Evolutionary conservation across 306 rosid species (phyloP).

Genomic region (Begonia masoniana): DNA sequence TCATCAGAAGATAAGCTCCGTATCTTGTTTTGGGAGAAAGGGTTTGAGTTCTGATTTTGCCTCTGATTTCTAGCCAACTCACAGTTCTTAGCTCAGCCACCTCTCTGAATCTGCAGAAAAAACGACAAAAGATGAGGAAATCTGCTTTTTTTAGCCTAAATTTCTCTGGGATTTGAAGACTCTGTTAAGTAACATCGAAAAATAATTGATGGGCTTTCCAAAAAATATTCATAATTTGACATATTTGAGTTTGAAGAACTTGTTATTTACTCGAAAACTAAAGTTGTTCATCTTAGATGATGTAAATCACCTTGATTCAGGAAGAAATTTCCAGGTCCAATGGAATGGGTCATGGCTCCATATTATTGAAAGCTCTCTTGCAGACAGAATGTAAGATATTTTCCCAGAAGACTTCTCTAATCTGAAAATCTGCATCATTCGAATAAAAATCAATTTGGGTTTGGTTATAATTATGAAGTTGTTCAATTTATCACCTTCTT

Average conservation of each 20-base stretch:
- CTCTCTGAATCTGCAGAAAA: slow-evolving; percentile 15
- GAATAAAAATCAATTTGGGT: neutral
- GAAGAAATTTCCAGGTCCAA: slow-evolving; percentile 41
- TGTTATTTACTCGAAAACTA: too few species aligned
- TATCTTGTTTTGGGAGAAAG: slow-evolving; percentile 35
- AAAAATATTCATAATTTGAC: too few species aligned
- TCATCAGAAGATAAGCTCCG: slow-evolving; percentile 43
- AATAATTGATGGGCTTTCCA: too few species aligned
- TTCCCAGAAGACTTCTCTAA: slow-evolving; percentile 37
- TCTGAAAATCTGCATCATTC: slow-evolving; percentile 26
- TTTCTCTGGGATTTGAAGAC: too few species aligned
- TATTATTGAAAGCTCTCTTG: slow-evolving; percentile 35
- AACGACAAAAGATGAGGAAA: too few species aligned
- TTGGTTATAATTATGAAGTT: neutral
- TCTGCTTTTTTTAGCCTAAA: too few species aligned
- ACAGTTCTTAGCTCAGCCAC: slow-evolving; percentile 41
- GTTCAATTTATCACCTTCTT: slow-evolving; percentile 19
- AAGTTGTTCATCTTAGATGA: too few species aligned
- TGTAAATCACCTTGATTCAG: slow-evolving; percentile 28
- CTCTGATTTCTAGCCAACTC: slow-evolving; percentile 44
- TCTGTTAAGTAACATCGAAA: too few species aligned
- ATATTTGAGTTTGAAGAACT: too few species aligned
- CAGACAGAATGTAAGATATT: slow-evolving; percentile 27
- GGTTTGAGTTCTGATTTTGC: slow-evolving; percentile 19
- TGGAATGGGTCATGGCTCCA: slow-evolving; percentile 31